Evolutionary conservation across 805 yeast species (phyloP), one percentile per base, ranked within the genome.

Genomic region (Yamadazyma scolyti): DNA sequence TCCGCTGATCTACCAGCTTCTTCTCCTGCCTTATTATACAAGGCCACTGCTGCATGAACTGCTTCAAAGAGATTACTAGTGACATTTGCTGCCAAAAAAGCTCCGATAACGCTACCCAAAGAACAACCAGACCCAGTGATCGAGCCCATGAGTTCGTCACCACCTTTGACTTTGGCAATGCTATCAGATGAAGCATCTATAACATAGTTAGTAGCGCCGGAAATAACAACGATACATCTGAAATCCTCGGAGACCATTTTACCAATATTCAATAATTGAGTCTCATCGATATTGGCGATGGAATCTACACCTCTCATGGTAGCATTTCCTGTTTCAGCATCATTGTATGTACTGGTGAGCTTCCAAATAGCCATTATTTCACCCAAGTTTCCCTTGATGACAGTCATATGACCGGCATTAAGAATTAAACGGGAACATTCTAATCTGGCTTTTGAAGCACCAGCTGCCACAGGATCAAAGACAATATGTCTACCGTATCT

Each of bases 381-480:
- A n/a, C 90, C 86, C 9, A 77, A 71, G 46, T 88, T 88, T 1
- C 96, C 96, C 53, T 89, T 86, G 42, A 88, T 78, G 16, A 82
- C 87, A 18, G 75, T 62, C 39, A 67, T 70, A 46, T 68, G 72
- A 1, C 86, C 87, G 9, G 65, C 52, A 21, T 77, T 65, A 19
- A 88, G 52, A 7, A 87, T 44, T 1, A 51, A 49, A 16, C 61
- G 52, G 30, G 78, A 72, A 11, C 77, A 61, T 3, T 55, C 46
- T 23, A 61, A 59, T 36, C 97, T 67, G 4, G 74, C 69, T 3
- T 48, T 34, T 0, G 95, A 70, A 0, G 96, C 96, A 16, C 95
- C 95, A 23, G 81, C 86, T 1, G 88, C 97, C n/a, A 88, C 96
- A 1, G 96, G 97, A 53, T 88, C 97, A 43, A 82, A 79, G 0